Conservation (phyloP, 805 yeast genomes). For the Candida awuae region DNA sequence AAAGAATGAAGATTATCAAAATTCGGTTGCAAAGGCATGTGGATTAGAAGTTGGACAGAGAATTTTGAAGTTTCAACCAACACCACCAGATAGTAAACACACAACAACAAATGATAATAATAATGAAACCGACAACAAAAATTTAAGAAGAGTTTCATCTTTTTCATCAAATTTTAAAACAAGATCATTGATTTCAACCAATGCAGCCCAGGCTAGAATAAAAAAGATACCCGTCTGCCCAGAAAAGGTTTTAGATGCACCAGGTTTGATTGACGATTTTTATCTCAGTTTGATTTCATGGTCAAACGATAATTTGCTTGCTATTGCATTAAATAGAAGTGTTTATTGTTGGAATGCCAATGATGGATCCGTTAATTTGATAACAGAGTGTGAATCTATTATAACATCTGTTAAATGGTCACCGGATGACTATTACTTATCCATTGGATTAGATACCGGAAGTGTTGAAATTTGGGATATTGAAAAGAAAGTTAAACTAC, state of each 20-base stretch:
- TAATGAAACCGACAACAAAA: not conserved
- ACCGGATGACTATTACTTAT: constrained; percentile 76
- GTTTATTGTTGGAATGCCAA: constrained; percentile 92
- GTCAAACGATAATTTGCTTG: constrained; percentile 75
- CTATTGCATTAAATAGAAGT: constrained; percentile 77
- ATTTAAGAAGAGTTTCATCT: constrained; percentile 18
- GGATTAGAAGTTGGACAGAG: constrained; percentile 79
- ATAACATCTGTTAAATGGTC: constrained; percentile 84
- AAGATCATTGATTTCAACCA: constrained; percentile 27
- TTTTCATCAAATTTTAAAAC: constrained; percentile 15
- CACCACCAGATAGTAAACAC: constrained; percentile 54
- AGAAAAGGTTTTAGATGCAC: constrained; percentile 91
- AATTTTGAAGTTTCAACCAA: constrained; percentile 79
- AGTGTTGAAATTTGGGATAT: constrained; percentile 89
- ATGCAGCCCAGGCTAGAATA: constrained; percentile 56
- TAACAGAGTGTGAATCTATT: constrained; percentile 47
- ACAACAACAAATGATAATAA: not conserved
- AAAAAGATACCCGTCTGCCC: constrained; percentile 82
- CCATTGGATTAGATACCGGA: constrained; percentile 81
- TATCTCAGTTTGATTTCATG: constrained; percentile 81
- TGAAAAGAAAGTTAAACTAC: constrained; percentile 59
- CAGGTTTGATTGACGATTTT: constrained; percentile 88
- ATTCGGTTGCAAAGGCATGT: constrained; percentile 89
- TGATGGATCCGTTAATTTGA: constrained; percentile 64
- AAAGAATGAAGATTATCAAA: constrained; percentile 53